Percentiles rank a stretch among this genome's conserved stretches.
Conservation (phyloP, 176 grass and related monocot species). For the Lolium multiflorum region DNA sequence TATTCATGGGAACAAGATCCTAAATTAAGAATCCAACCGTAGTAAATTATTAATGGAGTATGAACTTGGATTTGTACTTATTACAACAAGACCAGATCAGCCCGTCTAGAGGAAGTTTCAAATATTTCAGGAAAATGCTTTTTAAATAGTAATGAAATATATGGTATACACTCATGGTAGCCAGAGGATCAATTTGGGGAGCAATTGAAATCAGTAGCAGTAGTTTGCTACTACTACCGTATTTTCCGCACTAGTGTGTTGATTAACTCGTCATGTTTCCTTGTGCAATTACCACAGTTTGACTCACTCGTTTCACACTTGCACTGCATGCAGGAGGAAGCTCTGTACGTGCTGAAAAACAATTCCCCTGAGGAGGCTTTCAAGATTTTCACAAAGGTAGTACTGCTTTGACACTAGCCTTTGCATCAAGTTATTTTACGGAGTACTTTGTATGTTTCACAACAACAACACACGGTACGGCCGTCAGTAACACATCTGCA, state of each 20-base stretch:
- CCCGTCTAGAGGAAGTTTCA: not conserved
- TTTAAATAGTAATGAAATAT: no score
- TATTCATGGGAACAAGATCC: not conserved
- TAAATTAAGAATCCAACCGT: not conserved
- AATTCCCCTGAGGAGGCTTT: conserved; percentile 42
- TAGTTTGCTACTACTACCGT: not conserved
- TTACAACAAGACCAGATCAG: not conserved
- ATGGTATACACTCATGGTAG: no score
- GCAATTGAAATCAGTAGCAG: not conserved
- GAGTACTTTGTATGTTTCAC: no score
- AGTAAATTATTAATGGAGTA: not conserved
- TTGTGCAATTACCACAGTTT: conserved; percentile 35
- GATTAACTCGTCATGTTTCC: not conserved
- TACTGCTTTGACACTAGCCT: not conserved
- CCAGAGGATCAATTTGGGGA: no score
- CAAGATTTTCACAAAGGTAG: conserved; percentile 45
- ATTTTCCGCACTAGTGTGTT: not conserved
- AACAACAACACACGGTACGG: not conserved
- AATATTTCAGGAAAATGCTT: not conserved
- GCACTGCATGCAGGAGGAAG: conserved; percentile 45
- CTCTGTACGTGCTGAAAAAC: conserved; percentile 42
- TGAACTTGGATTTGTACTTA: not conserved
- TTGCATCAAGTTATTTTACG: not conserved
- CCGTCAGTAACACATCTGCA: not conserved
- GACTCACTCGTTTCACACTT: not conserved